A percentile compares a stretch with the other conserved stretches of the same genome.
phyloP scores from a whole-genome alignment of 2,329 filamentous ascomycete genomes.

The Aspergillus sp. region DNA sequence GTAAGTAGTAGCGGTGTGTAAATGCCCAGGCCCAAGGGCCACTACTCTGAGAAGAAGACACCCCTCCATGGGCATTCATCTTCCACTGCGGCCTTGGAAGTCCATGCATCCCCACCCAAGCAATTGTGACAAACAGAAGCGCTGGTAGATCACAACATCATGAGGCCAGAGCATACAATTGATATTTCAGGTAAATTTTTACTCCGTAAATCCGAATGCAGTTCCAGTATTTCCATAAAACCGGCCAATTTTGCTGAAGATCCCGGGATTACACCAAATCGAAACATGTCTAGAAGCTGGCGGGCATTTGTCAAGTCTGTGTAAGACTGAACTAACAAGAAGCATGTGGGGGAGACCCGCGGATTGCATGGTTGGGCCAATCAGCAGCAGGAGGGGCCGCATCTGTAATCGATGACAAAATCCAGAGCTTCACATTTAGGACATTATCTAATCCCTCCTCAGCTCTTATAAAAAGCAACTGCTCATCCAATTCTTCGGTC shows the following conservation, averaged over 20 bases:
- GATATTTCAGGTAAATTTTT: background rate
- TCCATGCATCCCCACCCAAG: too few species aligned
- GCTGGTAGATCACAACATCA: background rate
- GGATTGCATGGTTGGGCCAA: background rate
- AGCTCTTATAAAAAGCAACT: background rate
- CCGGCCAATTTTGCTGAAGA: too few species aligned
- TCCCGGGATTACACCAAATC: too few species aligned
- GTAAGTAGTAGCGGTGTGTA: too few species aligned
- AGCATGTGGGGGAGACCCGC: constrained; percentile 1
- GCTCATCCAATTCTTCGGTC: background rate
- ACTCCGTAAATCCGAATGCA: background rate
- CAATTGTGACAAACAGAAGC: background rate
- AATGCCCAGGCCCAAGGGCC: background rate
- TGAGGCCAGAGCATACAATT: too few species aligned
- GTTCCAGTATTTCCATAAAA: too few species aligned
- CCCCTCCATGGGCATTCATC: too few species aligned
- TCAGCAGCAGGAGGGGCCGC: background rate
- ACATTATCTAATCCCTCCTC: background rate
- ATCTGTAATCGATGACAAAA: constrained; percentile 31
- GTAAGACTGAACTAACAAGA: constrained; percentile 31
- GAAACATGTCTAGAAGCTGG: background rate
- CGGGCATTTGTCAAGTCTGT: constrained; percentile 33
- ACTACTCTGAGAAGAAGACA: background rate
- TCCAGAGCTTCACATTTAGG: background rate
- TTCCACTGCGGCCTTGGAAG: too few species aligned